A percentile compares a stretch with the other conserved stretches of the same genome.
Evolutionary conservation across 192 early-diverging fungal genomes (phyloP).

Genomic region (Coemansia sp.): DNA sequence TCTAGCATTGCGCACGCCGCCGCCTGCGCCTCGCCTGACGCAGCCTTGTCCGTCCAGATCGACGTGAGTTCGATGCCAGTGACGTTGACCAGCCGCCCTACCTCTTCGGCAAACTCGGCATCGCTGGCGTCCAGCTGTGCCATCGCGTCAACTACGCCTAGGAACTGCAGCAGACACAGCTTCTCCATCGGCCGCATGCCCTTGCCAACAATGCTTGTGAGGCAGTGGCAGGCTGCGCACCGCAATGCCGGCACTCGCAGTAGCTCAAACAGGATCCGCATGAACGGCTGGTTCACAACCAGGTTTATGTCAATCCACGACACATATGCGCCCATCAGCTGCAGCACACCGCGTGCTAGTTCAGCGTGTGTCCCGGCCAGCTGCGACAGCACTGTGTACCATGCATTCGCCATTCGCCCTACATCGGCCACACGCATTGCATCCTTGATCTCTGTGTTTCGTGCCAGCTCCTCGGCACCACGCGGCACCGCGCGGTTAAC

Average conservation of each 20-base stretch:
- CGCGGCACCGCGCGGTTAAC: constrained; percentile 71
- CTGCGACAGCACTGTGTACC: constrained; percentile 73
- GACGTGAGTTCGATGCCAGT: constrained; percentile 38
- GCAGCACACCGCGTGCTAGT: constrained; percentile 66
- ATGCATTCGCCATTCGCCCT: constrained; percentile 65
- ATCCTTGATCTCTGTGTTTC: constrained; percentile 88
- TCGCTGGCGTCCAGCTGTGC: constrained; percentile 40
- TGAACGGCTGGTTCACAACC: constrained; percentile 80
- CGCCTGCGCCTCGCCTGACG: constrained; percentile 34
- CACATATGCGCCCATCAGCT: constrained; percentile 83
- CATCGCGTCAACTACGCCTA: constrained; percentile 48
- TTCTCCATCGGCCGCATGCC: constrained; percentile 93
- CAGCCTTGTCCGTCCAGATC: constrained; percentile 44
- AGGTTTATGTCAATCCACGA: constrained; percentile 94
- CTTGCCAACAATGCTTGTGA: constrained; percentile 83
- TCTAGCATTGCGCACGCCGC: constrained; percentile 68
- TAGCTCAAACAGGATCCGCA: constrained; percentile 72
- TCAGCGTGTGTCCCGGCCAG: constrained; percentile 55
- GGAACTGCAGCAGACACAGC: constrained; percentile 75
- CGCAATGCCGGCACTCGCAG: constrained; percentile 62
- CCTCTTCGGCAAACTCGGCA: constrained; percentile 45
- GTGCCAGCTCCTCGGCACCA: constrained; percentile 60
- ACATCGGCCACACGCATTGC: constrained; percentile 82
- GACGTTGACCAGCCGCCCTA: constrained; percentile 46
- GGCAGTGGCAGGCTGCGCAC: constrained; percentile 75